Base-by-base conservation (phyloP, 192 early-diverging fungal genomes). In the Coemansia sp. region DNA sequence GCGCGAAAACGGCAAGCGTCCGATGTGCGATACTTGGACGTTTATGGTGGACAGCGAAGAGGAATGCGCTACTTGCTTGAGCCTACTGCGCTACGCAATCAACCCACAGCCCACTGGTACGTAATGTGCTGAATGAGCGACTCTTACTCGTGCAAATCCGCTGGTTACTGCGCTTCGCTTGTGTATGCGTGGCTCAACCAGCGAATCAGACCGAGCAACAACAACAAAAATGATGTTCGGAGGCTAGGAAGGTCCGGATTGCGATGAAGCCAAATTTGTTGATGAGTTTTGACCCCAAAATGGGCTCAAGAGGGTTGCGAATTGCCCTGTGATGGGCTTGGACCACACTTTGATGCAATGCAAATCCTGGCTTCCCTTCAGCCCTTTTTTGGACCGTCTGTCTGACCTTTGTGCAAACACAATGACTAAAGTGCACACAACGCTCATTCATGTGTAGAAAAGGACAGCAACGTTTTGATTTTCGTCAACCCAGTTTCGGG, bases 1-100 rank as follows among this genome's bases (percentile, higher is more conserved):
- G n/a, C 68, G 62, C 7, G 70, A 71, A 35, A 44, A 40, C 56
- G 68, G 61, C 38, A 75, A 71, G 58, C 71, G 71, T 2, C 78
- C 78, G 22, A 52, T 71, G 30, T 81, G 71, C 48, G 78, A 74
- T 23, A 71, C 73, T 6, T 81, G 78, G 78, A 67, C 78, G 33
- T 81, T 81, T 55, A 66, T 48, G 40, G 71, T 67, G 19, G 78
- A 64, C 3, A 67, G 51, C 56, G 59, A 74, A 31, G 78, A 71
- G 25, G 78, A 75, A 24, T 53, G 70, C 53, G 69, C 78, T 33
- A 73, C 62, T 11, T 69, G 65, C 62, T 31, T 69, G 25, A 73
- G 46, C 16, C 43, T 73, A 58, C 62, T 79, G 66, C 56, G 66
- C 14, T 68, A 56, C 30, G 61, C 71, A 6, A 71, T 81, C 33